These are phyloP conservation scores for apple (Malus domestica) DNA, from an alignment of 306 rosid species.

Conservation along the genomic window DNA sequence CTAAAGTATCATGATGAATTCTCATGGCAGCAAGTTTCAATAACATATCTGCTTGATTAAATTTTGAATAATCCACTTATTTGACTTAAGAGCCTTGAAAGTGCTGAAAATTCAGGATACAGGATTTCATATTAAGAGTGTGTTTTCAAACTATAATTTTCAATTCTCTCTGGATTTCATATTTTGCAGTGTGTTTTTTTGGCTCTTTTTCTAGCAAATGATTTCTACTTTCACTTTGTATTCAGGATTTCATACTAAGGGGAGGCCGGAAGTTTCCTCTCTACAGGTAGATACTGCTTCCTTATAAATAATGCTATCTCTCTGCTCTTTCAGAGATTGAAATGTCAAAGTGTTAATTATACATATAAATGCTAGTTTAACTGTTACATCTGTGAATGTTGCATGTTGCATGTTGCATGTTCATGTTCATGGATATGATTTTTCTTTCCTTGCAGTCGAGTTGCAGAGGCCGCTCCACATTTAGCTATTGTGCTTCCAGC, in stretches of 20 bases:
- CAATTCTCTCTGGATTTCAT: neutral
- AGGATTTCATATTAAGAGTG: too few species aligned
- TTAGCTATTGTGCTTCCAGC: slow-evolving; percentile 78
- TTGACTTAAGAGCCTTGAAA: neutral
- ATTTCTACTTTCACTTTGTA: slow-evolving; percentile 14
- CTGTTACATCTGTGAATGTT: neutral
- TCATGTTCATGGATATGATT: neutral
- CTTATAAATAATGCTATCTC: neutral
- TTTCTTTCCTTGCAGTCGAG: slow-evolving; percentile 53
- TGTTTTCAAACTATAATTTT: neutral
- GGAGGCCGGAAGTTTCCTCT: slow-evolving; percentile 74
- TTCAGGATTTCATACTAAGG: slow-evolving; percentile 85
- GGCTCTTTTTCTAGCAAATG: neutral
- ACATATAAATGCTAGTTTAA: neutral
- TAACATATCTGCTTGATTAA: too few species aligned
- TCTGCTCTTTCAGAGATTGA: neutral
- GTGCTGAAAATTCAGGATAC: neutral
- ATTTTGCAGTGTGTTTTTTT: neutral
- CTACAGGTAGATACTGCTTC: slow-evolving; percentile 54
- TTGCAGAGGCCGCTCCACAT: slow-evolving; percentile 50
- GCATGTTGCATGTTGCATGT: neutral
- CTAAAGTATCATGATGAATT: neutral
- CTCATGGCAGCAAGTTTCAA: neutral
- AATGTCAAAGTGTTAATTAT: neutral
- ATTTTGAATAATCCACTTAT: too few species aligned